These are phyloP conservation scores for Sporothrix pallida DNA, from an alignment of 2,329 filamentous ascomycete genomes.

Conservation along the genomic window DNA sequence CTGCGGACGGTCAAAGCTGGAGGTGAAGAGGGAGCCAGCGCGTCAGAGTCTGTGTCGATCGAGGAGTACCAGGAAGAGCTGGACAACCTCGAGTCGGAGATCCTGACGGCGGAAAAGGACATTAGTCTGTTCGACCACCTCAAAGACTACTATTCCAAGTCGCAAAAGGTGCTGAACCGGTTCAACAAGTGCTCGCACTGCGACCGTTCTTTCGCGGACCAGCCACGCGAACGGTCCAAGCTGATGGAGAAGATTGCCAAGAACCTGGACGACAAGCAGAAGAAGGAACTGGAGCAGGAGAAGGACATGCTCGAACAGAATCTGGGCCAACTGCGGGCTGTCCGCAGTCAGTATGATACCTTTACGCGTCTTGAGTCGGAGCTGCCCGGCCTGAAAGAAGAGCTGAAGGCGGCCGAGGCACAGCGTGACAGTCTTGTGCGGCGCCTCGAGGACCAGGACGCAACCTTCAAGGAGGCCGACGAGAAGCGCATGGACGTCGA, in stretches of 20 bases:
- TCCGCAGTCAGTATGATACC: conserved; percentile 72
- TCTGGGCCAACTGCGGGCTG: conserved; percentile 65
- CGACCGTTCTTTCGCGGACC: conserved; percentile 68
- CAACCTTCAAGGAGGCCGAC: conserved; percentile 66
- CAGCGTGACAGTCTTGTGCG: conserved; percentile 66
- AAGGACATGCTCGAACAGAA: conserved; percentile 62
- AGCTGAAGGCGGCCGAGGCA: conserved; percentile 59
- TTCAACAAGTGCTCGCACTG: conserved; percentile 80
- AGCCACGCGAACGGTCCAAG: conserved; percentile 63
- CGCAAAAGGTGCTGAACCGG: conserved; percentile 67
- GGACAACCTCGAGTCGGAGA: conserved; percentile 56
- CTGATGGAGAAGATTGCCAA: conserved; percentile 71
- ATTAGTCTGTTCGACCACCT: conserved; percentile 72
- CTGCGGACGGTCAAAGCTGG: conserved; percentile 52
- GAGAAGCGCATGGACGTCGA: conserved; percentile 64
- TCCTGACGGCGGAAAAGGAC: conserved; percentile 69
- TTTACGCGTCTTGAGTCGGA: conserved; percentile 70
- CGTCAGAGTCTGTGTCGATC: conserved; percentile 47
- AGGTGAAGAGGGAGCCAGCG: conserved; percentile 40
- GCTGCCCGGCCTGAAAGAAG: conserved; percentile 70
- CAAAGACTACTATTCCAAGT: conserved; percentile 73
- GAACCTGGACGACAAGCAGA: conserved; percentile 65
- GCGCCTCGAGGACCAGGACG: conserved; percentile 71
- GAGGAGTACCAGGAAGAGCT: conserved; percentile 62
- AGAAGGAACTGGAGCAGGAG: conserved; percentile 61